A percentile compares a stretch with the other conserved stretches of the same genome.
Conservation (phyloP, 495 filamentous ascomycete genomes). For the Penicillium pulvis region DNA sequence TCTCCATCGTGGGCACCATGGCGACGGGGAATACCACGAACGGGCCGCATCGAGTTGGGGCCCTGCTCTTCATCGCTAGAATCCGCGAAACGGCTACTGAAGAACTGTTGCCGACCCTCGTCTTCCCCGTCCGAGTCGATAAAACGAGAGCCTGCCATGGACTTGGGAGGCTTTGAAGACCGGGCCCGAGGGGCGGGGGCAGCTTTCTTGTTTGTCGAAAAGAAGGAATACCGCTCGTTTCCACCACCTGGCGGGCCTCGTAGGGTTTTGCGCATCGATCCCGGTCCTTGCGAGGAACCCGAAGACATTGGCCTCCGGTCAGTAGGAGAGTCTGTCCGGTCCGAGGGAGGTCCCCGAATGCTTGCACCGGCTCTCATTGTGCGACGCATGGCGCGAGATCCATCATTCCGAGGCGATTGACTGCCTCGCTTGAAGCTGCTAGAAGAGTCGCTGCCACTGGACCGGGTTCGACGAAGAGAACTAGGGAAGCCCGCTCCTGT, state of each 20-base stretch:
- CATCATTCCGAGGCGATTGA: conserved; percentile 36
- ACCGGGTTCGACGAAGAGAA: conserved; percentile 33
- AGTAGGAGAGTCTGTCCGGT: conserved; percentile 32
- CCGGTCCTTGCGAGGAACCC: conserved; percentile 30
- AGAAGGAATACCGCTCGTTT: conserved; percentile 45
- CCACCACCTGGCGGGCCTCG: conserved; percentile 38
- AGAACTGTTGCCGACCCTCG: conserved; percentile 43
- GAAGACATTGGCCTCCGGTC: conserved; percentile 38
- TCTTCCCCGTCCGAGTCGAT: conserved; percentile 77
- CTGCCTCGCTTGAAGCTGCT: conserved; percentile 61
- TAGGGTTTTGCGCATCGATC: conserved; percentile 54
- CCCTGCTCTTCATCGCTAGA: conserved; percentile 70
- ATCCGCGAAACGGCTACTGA: conserved; percentile 76
- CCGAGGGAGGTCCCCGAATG: conserved; percentile 25
- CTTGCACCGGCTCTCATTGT: conserved; percentile 50
- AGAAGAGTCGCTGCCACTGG: conserved; percentile 61
- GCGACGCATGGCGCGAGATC: conserved; percentile 53
- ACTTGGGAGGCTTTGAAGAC: conserved; percentile 22
- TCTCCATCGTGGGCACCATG: conserved; percentile 56
- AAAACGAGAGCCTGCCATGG: conserved; percentile 46
- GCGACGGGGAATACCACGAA: conserved; percentile 65
- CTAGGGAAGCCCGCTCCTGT: conserved; percentile 7
- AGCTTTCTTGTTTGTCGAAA: conserved; percentile 48
- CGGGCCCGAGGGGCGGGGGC: conserved; percentile 34
- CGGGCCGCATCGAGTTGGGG: conserved; percentile 50